Evolutionary conservation across 164 flowering plant species (phyloP), one percentile per base, ranked within the genome.

Genomic region (Tetrastigma voinierianum): DNA sequence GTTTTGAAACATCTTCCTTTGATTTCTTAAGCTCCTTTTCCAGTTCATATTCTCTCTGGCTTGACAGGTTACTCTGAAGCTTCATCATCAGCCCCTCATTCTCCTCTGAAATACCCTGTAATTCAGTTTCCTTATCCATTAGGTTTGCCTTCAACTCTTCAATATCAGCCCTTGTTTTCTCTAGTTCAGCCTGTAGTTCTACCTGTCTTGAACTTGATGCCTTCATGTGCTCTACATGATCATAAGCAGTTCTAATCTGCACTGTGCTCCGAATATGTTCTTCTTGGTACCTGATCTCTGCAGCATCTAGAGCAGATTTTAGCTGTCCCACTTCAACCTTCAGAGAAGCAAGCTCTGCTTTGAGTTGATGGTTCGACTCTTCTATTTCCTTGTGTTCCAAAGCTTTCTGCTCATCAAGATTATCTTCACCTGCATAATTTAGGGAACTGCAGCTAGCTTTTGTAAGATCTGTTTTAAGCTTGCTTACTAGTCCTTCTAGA

Each of bases 111-210:
- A 92, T 82, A 10, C 84, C 76, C 70, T 88, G 94, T 67, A 92
- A 57, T 66, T 86, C 90, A 45, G 85, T 88, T 81, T 92, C 98
- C 69, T 88, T 92, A 20, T 88, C 92, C 96, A 92, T 86, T 65
- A 90, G 59, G 14, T 78, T 81, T 11, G 86, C 90, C 73, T 75
- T 87, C 72, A 92, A 65, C 65, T 88, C 96, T 53, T 83, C 85
- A 44, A 92, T 76, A 9, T 69, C 76, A 20, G 75, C 66, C 52
- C 67, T 77, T 14, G 79, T 68, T 67, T 72, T 75, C 71, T 71
- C 67, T 21, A 91, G 72, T 67, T 85, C 85, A 0, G 71, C 71
- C 68, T 84, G 82, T 43, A 90, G 67, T 58, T 83, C 86, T 57
- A 80, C 81, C 68, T 87, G 86, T 70, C 79, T 82, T 10, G 53